Evolutionary conservation across 2,329 filamentous ascomycete genomes (phyloP).

Genomic region (Verticillium albo-atrum): DNA sequence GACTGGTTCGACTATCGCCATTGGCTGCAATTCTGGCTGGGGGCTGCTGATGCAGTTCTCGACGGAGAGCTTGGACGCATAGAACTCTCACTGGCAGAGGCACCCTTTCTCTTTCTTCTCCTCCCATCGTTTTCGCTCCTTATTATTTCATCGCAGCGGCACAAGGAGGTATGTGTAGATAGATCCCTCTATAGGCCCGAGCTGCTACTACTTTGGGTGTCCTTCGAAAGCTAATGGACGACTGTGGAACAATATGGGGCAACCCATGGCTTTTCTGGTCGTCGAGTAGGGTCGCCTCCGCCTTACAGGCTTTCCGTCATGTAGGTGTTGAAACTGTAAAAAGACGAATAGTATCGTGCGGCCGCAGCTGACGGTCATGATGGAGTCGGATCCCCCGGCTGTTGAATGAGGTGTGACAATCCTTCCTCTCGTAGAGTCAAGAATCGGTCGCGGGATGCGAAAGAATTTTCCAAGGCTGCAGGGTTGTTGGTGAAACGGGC

Average conservation of each 20-base stretch:
- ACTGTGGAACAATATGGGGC: no score
- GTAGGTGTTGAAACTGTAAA: no score
- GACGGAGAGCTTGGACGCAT: not conserved
- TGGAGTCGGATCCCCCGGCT: no score
- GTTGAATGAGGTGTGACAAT: no score
- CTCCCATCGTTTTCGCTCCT: not conserved
- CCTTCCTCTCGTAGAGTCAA: slow-evolving; percentile 22
- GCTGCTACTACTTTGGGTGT: no score
- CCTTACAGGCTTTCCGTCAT: no score
- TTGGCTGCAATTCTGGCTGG: not conserved
- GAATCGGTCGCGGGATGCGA: slow-evolving; percentile 34
- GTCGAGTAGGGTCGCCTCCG: no score
- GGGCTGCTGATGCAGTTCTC: not conserved
- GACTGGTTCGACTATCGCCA: not conserved
- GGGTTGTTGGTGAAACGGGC: not conserved
- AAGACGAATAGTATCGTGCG: no score
- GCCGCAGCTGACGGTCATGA: no score
- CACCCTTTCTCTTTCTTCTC: not conserved
- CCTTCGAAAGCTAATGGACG: no score
- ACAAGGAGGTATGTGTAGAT: not conserved
- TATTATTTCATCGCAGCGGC: not conserved
- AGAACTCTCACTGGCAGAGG: not conserved
- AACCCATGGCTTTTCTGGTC: no score
- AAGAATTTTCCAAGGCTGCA: slow-evolving; percentile 18
- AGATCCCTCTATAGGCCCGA: not conserved